phyloP scores from a whole-genome alignment of 2,329 filamentous ascomycete genomes.

The Sodiomyces alkalinus region DNA sequence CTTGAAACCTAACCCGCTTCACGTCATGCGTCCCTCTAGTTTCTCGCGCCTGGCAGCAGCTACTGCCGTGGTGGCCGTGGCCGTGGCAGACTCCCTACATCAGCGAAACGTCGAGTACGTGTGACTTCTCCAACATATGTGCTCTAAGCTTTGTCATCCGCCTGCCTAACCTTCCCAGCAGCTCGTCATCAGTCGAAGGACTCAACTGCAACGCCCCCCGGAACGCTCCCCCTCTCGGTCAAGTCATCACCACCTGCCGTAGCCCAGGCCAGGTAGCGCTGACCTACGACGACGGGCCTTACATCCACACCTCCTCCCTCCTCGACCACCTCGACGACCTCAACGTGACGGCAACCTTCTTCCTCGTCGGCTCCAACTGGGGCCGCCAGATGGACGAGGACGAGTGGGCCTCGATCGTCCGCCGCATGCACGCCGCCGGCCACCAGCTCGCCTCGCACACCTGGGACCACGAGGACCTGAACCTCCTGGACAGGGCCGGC shows the following conservation, averaged over 20 bases:
- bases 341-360: slow-evolving; percentile 23
- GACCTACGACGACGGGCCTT: slow-evolving; percentile 32
- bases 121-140: too few species aligned
- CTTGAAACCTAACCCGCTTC: too few species aligned
- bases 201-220: neutral
- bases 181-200: too few species aligned
- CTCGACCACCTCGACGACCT: slow-evolving; percentile 20
- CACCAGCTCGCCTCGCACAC: slow-evolving; percentile 24
- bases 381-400: slow-evolving; percentile 24
- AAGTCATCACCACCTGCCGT: slow-evolving; percentile 12
- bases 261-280: slow-evolving; percentile 23
- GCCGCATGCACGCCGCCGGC: slow-evolving; percentile 23
- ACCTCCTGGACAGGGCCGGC: slow-evolving; percentile 16
- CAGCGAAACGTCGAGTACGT: too few species aligned
- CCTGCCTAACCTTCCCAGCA: too few species aligned
- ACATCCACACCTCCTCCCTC: slow-evolving; percentile 22
- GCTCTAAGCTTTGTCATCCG: too few species aligned
- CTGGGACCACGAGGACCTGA: slow-evolving; percentile 29
- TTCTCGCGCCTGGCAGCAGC: too few species aligned
- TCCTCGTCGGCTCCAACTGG: slow-evolving; percentile 25
- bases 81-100: too few species aligned
- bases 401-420: slow-evolving; percentile 19
- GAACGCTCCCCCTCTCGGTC: slow-evolving; percentile 2
- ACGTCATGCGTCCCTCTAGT: too few species aligned
- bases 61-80: too few species aligned